phyloP scores from a whole-genome alignment of 208 protist species.

The Trypanosoma rangeli region DNA sequence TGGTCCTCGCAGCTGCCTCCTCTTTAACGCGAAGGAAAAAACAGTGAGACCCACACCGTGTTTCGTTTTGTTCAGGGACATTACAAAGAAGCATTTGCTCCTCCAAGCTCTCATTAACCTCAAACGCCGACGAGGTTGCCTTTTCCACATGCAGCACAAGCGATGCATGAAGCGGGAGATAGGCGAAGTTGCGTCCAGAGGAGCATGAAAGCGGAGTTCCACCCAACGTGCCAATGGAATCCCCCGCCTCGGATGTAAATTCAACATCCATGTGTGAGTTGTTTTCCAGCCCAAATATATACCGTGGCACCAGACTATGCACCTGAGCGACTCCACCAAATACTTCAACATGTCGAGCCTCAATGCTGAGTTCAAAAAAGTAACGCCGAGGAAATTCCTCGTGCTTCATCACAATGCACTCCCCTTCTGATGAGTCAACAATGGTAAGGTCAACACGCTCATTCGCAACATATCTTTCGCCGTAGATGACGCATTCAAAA shows the following conservation, averaged over 20 bases:
- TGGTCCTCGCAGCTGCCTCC: no score
- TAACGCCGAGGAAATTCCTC: conserved; percentile 16
- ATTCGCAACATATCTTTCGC: conserved; percentile 8
- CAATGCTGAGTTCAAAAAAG: conserved; percentile 34
- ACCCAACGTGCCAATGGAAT: conserved; percentile 30
- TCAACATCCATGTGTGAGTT: conserved; percentile 23
- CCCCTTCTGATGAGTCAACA: conserved; percentile 9
- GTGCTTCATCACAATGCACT: conserved; percentile 32
- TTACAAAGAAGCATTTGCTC: background rate
- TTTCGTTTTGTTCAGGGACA: no score
- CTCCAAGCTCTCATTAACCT: conserved; percentile 21
- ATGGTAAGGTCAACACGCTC: conserved; percentile 16
- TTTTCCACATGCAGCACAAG: conserved; percentile 11
- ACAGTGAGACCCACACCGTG: no score
- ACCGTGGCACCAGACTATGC: conserved; percentile 17
- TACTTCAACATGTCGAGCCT: background rate
- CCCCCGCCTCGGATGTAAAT: conserved; percentile 25
- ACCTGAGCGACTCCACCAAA: background rate
- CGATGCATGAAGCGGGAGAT: conserved; percentile 26
- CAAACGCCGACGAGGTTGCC: conserved; percentile 12
- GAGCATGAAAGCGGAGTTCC: conserved; percentile 4
- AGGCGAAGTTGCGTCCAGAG: conserved; percentile 26
- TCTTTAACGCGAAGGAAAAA: no score
- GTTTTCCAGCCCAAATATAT: conserved; percentile 28
- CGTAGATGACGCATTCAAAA: conserved; percentile 20